Conservation (phyloP, 129 eudicot genomes). For the Helichrysum umbraculigerum region DNA sequence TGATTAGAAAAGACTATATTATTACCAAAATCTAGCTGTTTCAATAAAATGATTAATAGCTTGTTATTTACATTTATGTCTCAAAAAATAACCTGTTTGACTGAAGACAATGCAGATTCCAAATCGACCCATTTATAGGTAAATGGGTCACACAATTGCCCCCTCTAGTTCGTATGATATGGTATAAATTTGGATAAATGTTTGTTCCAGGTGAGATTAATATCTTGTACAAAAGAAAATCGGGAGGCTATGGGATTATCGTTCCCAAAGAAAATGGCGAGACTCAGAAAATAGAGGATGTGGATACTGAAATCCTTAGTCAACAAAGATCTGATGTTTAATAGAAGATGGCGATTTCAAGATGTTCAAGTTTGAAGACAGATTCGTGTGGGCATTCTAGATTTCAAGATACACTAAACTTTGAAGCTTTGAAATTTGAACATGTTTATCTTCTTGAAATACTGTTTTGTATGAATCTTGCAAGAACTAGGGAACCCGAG, state of each 20-base stretch:
- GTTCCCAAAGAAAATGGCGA: slow-evolving; percentile 81
- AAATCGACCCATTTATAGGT: neutral
- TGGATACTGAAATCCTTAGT: slow-evolving; percentile 42
- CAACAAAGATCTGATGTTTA: slow-evolving; percentile 6
- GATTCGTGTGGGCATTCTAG: slow-evolving; percentile 4
- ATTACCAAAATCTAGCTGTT: neutral
- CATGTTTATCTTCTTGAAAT: slow-evolving; percentile 14
- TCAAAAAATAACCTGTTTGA: neutral
- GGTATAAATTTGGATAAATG: slow-evolving; percentile 8
- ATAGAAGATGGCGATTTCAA: neutral
- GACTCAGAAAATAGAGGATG: slow-evolving; percentile 57
- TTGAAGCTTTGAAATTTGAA: slow-evolving; percentile 12
- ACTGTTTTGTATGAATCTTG: neutral
- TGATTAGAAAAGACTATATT: neutral
- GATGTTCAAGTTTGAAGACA: neutral
- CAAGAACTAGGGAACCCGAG: slow-evolving; percentile 22
- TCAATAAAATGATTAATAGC: neutral
- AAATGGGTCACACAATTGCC: neutral
- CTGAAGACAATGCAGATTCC: neutral
- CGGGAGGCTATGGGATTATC: slow-evolving; percentile 93
- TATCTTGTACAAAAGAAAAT: slow-evolving; percentile 75
- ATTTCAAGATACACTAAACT: slow-evolving; percentile 25
- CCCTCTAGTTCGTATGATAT: neutral
- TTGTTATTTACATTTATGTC: neutral
- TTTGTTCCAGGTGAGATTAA: slow-evolving; percentile 74